Evolutionary conservation across 1,284 basidiomycete genomes (phyloP).

Genomic region (Cutaneotrichosporon dermatis): DNA sequence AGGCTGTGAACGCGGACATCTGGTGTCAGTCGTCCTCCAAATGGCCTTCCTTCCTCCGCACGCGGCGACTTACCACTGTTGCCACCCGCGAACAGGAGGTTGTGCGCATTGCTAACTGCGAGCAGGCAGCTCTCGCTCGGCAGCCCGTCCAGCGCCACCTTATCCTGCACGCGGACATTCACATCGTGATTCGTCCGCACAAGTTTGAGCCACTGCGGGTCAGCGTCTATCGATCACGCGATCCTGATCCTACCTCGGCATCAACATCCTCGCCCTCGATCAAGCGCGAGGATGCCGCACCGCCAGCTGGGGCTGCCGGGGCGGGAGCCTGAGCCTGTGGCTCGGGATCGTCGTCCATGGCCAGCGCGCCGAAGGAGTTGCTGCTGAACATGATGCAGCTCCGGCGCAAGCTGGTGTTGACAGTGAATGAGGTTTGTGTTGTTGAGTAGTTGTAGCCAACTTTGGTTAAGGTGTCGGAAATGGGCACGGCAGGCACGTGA

Average conservation of each 20-base stretch:
- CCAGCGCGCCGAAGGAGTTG: constrained; percentile 37
- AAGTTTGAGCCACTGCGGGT: constrained; percentile 46
- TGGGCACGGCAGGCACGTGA: no score
- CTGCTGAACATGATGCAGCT: constrained; percentile 25
- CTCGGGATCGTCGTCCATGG: constrained; percentile 20
- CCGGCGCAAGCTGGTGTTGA: neutral
- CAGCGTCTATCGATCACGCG: neutral
- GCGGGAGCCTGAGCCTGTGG: neutral
- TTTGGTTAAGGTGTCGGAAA: neutral
- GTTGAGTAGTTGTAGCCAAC: neutral
- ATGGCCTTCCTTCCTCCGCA: neutral
- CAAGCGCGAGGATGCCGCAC: constrained; percentile 19
- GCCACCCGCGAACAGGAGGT: constrained; percentile 47
- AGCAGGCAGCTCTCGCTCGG: constrained; percentile 47
- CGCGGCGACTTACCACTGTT: constrained; percentile 17
- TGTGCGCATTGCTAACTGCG: constrained; percentile 45
- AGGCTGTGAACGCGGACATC: constrained; percentile 42
- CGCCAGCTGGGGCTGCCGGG: constrained; percentile 8
- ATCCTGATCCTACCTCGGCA: constrained; percentile 34
- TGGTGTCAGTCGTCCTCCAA: constrained; percentile 7
- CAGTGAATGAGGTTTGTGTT: neutral
- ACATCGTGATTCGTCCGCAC: constrained; percentile 47
- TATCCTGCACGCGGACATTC: constrained; percentile 43
- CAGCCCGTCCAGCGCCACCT: constrained; percentile 35
- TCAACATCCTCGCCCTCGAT: constrained; percentile 43